phyloP scores from a whole-genome alignment of 495 filamentous ascomycete species.

The Talaromyces thailandensis region DNA sequence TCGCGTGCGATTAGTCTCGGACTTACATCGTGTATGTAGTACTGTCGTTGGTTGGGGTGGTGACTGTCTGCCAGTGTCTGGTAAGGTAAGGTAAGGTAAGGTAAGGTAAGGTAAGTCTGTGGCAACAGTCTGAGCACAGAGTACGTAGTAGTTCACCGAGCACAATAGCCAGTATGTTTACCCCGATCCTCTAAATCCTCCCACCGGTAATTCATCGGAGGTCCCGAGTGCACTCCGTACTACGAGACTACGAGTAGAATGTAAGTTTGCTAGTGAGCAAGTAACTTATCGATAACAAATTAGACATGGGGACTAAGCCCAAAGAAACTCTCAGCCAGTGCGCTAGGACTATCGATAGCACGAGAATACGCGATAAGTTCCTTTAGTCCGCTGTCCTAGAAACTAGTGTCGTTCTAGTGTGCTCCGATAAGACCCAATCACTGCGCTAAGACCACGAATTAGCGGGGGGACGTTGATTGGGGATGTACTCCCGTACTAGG shows the following conservation, averaged over 20 bases:
- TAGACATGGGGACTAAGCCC: neutral
- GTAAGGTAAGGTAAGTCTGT: too few species aligned
- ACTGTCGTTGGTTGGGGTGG: too few species aligned
- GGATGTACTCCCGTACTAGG: too few species aligned
- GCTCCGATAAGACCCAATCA: neutral
- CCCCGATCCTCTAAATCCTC: too few species aligned
- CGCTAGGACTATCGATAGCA: neutral
- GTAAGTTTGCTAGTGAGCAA: too few species aligned
- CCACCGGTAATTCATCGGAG: too few species aligned
- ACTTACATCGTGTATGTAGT: too few species aligned
- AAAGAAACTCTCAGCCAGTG: neutral
- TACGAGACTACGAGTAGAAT: too few species aligned
- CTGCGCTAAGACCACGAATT: neutral
- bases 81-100: neutral
- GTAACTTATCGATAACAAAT: neutral
- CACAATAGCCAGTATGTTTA: too few species aligned
- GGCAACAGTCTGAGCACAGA: neutral
- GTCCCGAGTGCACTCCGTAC: too few species aligned
- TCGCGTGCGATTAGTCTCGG: constrained; percentile 5
- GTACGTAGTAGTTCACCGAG: too few species aligned
- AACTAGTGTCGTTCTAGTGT: neutral
- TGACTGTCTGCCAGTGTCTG: neutral
- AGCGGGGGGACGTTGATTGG: neutral
- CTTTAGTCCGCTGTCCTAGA: neutral
- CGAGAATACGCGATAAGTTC: neutral